Percentiles rank a stretch among this genome's conserved stretches.
These are phyloP conservation scores for Pezicula rhizophila DNA, from an alignment of 2,329 filamentous ascomycete species.

Conservation along the genomic window DNA sequence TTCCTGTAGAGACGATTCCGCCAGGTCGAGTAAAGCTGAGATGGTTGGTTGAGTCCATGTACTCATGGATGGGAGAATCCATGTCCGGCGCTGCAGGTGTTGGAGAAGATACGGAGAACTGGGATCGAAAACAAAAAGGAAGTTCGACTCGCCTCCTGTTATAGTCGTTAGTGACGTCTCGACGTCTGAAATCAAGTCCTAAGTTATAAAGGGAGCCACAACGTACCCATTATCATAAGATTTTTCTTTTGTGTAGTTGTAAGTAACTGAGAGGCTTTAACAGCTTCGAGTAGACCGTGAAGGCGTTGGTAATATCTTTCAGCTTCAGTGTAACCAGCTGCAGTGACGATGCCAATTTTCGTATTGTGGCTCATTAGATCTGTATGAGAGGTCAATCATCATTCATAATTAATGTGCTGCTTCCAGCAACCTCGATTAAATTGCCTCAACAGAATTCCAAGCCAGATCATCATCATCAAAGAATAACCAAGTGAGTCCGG, in stretches of 20 bases:
- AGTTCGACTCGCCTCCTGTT: constrained; percentile 80
- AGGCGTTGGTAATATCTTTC: constrained; percentile 81
- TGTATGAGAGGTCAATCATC: constrained; percentile 22
- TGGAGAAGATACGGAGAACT: constrained; percentile 60
- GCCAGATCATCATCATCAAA: neutral
- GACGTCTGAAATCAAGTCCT: neutral
- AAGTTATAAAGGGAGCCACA: neutral
- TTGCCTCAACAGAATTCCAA: neutral
- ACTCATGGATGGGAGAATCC: constrained; percentile 75
- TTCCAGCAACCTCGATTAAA: too few species aligned
- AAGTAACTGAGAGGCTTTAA: constrained; percentile 54
- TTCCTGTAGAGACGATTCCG: constrained; percentile 75
- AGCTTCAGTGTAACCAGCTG: constrained; percentile 87
- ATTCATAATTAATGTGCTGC: too few species aligned
- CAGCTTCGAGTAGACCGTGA: constrained; percentile 77
- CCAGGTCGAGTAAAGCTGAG: constrained; percentile 74
- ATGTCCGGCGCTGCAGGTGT: constrained; percentile 58
- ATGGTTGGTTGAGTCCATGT: constrained; percentile 75
- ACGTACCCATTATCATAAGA: constrained; percentile 71
- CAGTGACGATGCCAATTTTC: constrained; percentile 91
- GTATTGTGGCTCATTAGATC: constrained; percentile 72
- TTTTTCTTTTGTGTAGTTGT: constrained; percentile 65
- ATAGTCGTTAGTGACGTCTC: constrained; percentile 2
- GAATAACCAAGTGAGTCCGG: constrained; percentile 4
- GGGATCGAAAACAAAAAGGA: constrained; percentile 75